Conservation (phyloP, 2,329 filamentous ascomycete genomes). For the Botrytis pseudocinerea region DNA sequence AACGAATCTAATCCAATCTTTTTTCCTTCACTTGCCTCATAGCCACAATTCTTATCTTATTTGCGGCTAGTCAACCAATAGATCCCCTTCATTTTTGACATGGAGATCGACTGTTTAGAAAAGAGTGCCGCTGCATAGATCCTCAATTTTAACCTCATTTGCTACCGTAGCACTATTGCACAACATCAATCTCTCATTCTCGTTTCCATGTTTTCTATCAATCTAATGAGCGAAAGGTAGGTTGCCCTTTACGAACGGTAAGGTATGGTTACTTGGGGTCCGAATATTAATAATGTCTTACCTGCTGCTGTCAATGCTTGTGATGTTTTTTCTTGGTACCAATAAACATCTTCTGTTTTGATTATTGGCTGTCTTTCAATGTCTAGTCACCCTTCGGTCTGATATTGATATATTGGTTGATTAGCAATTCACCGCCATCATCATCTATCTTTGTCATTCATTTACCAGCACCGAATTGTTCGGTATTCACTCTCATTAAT, state of each 20-base stretch:
- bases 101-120: not conserved
- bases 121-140: constrained; percentile 6
- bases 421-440: constrained; percentile 19
- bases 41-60: constrained; percentile 18
- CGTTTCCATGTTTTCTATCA: constrained; percentile 1
- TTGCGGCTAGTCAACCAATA: constrained; percentile 17
- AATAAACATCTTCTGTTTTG: constrained; percentile 5
- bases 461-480: not conserved
- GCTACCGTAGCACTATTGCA: not conserved
- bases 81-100: not conserved
- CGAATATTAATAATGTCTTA: constrained; percentile 14
- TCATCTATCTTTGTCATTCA: constrained; percentile 11
- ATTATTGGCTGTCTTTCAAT: not conserved
- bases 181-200: not conserved
- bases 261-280: constrained; percentile 5
- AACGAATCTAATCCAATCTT: constrained; percentile 9
- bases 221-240: not conserved
- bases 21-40: not conserved
- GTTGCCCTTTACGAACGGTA: not conserved
- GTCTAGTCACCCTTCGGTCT: not conserved
- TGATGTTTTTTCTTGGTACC: constrained; percentile 7
- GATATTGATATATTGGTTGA: constrained; percentile 4
- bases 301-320: not conserved
- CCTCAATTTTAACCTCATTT: constrained; percentile 17
- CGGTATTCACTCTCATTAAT: constrained; percentile 14